A percentile compares a stretch with the other conserved stretches of the same genome.
Evolutionary conservation across 2,329 filamentous ascomycete species (phyloP).

Genomic region (Cladobotryum protrusum): DNA sequence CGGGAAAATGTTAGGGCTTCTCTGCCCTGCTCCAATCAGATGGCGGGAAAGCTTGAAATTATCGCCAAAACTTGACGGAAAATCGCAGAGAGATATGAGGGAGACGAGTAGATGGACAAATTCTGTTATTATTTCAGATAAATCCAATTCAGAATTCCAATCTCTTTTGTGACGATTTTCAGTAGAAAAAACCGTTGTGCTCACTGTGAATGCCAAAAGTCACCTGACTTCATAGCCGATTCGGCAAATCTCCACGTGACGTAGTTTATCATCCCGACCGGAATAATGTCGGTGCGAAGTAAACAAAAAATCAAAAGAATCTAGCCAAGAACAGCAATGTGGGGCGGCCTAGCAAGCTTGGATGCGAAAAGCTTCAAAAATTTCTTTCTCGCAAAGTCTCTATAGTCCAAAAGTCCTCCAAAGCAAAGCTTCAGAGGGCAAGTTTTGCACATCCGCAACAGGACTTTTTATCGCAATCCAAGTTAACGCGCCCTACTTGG

Average conservation of each 20-base stretch:
- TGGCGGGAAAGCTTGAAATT: neutral
- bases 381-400: constrained; percentile 25
- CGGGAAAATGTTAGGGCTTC: constrained; percentile 34
- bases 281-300: constrained; percentile 14
- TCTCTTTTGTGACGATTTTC: neutral
- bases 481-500: constrained; percentile 15
- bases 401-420: constrained; percentile 6
- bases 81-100: too few relatives aligned
- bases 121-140: neutral
- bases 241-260: constrained; percentile 4
- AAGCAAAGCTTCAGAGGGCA: constrained; percentile 20
- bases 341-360: constrained; percentile 16
- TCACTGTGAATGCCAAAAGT: neutral
- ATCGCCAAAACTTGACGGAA: neutral
- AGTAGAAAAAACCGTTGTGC: too few relatives aligned
- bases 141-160: neutral
- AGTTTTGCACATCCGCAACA: constrained; percentile 14
- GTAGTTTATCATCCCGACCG: constrained; percentile 1
- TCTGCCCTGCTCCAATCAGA: constrained; percentile 28
- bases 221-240: constrained; percentile 6
- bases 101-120: too few relatives aligned
- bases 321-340: constrained; percentile 14
- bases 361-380: constrained; percentile 31
- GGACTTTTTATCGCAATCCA: constrained; percentile 18
- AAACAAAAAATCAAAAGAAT: neutral